Percentiles rank a stretch among this genome's conserved stretches.
These are phyloP conservation scores for Amauroascus verrucosus DNA, from an alignment of 2,329 filamentous ascomycete genomes.

Conservation along the genomic window DNA sequence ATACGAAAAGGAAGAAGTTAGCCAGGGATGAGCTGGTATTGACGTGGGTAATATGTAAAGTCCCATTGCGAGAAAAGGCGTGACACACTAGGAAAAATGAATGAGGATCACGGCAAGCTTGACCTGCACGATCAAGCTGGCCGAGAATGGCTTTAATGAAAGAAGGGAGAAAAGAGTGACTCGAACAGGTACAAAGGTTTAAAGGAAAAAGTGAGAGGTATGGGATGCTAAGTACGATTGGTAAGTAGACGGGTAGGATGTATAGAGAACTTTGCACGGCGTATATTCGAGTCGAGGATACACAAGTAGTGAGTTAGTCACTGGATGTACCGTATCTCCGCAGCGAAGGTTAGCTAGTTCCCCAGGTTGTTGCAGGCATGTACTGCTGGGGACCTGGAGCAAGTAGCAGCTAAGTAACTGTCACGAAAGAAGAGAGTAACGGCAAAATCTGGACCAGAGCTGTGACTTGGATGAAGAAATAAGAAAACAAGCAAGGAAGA, in stretches of 20 bases:
- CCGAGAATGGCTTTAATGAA: slow-evolving; percentile 2
- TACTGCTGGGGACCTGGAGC: slow-evolving; percentile 3
- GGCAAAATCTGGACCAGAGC: background rate
- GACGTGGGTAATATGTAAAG: slow-evolving; percentile 6
- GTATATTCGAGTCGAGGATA: slow-evolving; percentile 12
- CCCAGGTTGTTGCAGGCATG: slow-evolving; percentile 9
- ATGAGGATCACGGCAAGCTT: slow-evolving; percentile 14
- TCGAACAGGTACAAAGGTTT: background rate
- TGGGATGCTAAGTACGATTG: slow-evolving; percentile 10
- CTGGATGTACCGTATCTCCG: slow-evolving; percentile 9
- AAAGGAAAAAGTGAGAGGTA: background rate
- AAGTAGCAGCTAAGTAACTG: background rate
- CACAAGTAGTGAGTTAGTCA: slow-evolving; percentile 5
- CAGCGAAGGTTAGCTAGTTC: slow-evolving; percentile 1
- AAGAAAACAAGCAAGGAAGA: slow-evolving; percentile 1
- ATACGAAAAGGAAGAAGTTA: slow-evolving; percentile 16
- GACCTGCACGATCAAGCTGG: slow-evolving; percentile 15
- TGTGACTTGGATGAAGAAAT: background rate
- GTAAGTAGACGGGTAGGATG: slow-evolving; percentile 4
- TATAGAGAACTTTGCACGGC: slow-evolving; percentile 5
- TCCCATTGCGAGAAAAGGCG: slow-evolving; percentile 9
- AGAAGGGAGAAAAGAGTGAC: background rate
- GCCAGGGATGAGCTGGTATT: slow-evolving; percentile 15
- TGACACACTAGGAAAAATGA: slow-evolving; percentile 17
- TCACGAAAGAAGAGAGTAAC: background rate